phyloP scores from a whole-genome alignment of 352 stramenopile species.

The Pilasporangium apinafurcum region DNA sequence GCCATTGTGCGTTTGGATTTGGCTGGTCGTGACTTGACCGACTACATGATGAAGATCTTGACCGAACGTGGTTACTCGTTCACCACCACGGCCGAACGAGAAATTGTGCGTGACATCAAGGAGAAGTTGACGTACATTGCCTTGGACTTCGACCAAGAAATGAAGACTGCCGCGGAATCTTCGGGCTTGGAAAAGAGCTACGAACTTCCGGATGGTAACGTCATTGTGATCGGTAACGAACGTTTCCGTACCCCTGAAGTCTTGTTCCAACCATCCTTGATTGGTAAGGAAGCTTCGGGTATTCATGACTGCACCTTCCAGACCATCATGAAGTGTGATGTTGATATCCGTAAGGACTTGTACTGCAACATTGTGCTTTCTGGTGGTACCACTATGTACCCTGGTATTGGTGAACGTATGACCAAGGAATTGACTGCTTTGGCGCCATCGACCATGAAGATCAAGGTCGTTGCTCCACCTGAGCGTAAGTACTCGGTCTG shows the following conservation, averaged over 20 bases:
- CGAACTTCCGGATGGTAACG: conserved; percentile 96
- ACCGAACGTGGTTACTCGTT: conserved; percentile 93
- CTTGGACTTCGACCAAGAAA: conserved; percentile 91
- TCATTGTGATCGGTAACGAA: conserved; percentile 97
- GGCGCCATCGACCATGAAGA: conserved; percentile 91
- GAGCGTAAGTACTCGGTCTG: conserved; percentile 69
- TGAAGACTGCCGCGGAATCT: conserved; percentile 81
- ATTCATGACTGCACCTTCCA: conserved; percentile 78
- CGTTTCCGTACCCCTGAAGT: conserved; percentile 94
- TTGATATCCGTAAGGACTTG: conserved; percentile 91
- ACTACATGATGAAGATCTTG: conserved; percentile 97
- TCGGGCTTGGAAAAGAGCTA: conserved; percentile 92
- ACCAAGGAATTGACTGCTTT: conserved; percentile 90
- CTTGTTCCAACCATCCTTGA: conserved; percentile 94
- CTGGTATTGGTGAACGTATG: conserved; percentile 92
- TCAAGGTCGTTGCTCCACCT: conserved; percentile 82
- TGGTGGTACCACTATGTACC: conserved; percentile 95
- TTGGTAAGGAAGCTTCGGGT: conserved; percentile 78
- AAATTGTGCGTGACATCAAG: conserved; percentile 97
- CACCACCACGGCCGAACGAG: conserved; percentile 91
- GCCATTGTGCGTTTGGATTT: conserved; percentile 93
- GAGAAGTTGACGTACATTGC: conserved; percentile 96
- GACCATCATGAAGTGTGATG: conserved; percentile 89
- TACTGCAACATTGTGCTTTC: conserved; percentile 97
- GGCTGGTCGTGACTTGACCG: conserved; percentile 90